Percentiles rank a stretch among this genome's conserved stretches.
Evolutionary conservation across 768 basidiomycete species (phyloP).

Genomic region (Mycena rebaudengoi): DNA sequence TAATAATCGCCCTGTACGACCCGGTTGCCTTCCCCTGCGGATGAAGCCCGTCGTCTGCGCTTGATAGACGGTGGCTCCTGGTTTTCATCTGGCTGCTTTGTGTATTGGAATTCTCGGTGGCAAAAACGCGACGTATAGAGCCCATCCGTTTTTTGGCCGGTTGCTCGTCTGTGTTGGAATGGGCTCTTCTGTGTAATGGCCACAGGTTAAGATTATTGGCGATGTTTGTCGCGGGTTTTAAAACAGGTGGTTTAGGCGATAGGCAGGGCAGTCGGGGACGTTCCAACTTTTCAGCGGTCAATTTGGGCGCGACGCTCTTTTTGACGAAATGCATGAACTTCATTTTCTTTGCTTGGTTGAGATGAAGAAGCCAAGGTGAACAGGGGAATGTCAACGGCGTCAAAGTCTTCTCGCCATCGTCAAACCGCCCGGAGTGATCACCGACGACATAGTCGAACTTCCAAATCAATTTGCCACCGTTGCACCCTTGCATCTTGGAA

Average conservation of each 20-base stretch:
- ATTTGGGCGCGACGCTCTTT: conserved; percentile 73
- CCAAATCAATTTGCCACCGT: conserved; percentile 64
- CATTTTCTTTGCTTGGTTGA: conserved; percentile 70
- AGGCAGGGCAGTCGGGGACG: conserved; percentile 39
- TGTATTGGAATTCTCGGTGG: conserved; percentile 3
- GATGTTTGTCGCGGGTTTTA: conserved; percentile 11
- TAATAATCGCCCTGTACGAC: conserved; percentile 5
- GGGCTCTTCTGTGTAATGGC: no score
- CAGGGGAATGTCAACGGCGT: conserved; percentile 81
- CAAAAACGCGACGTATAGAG: conserved; percentile 1
- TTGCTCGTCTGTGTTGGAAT: conserved; percentile 29
- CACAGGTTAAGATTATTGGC: conserved; percentile 21
- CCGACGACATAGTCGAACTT: conserved; percentile 82
- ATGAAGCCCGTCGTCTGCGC: conserved; percentile 55
- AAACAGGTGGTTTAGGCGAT: neutral
- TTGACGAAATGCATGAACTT: conserved; percentile 75
- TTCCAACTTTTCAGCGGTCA: conserved; percentile 68
- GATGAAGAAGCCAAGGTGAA: conserved; percentile 71
- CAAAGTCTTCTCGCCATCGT: conserved; percentile 76
- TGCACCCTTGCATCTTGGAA: conserved; percentile 25
- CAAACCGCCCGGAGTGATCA: conserved; percentile 56
- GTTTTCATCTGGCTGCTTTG: conserved; percentile 13
- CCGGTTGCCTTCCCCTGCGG: conserved; percentile 49
- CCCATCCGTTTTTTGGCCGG: conserved; percentile 29
- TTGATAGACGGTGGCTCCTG: conserved; percentile 7